Percentiles rank a stretch among this genome's conserved stretches.
Evolutionary conservation across 352 stramenopile genomes (phyloP).

Genomic region (Phytophthora pisi): DNA sequence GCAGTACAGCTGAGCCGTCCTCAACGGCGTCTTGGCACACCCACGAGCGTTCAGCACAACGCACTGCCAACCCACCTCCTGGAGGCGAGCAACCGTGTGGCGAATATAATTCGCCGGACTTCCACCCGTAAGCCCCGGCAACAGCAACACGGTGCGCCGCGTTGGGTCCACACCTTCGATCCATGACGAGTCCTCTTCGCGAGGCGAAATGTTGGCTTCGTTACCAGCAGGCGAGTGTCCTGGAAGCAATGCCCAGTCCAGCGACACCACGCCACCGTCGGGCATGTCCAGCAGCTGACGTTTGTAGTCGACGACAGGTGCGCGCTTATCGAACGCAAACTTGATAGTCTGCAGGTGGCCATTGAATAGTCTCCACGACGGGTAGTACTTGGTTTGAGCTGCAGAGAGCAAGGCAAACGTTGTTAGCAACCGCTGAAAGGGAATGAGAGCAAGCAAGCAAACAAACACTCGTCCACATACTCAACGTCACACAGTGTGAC

Average conservation of each 20-base stretch:
- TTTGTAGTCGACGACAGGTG: slow-evolving; percentile 43
- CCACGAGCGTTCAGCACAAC: slow-evolving; percentile 73
- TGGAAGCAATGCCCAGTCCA: slow-evolving; percentile 61
- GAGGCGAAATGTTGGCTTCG: slow-evolving; percentile 7
- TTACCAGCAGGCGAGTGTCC: slow-evolving; percentile 16
- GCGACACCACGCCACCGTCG: slow-evolving; percentile 65
- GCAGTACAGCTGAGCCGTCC: slow-evolving; percentile 62
- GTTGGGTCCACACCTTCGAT: slow-evolving; percentile 36
- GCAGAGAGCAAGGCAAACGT: too few relatives aligned
- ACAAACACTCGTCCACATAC: slow-evolving; percentile 25
- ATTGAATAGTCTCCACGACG: slow-evolving; percentile 56
- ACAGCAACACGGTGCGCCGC: slow-evolving; percentile 50
- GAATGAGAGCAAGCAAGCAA: neutral
- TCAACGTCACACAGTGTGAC: slow-evolving; percentile 41
- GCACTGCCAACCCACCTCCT: slow-evolving; percentile 56
- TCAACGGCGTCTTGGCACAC: slow-evolving; percentile 61
- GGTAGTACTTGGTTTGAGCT: slow-evolving; percentile 48
- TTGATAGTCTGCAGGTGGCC: slow-evolving; percentile 63
- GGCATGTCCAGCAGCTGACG: slow-evolving; percentile 64
- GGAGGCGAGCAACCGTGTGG: slow-evolving; percentile 45
- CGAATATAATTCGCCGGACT: slow-evolving; percentile 74
- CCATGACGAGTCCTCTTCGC: slow-evolving; percentile 14
- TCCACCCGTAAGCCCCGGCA: slow-evolving; percentile 62
- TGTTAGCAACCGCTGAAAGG: too few relatives aligned
- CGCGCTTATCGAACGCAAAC: slow-evolving; percentile 27